Conservation (phyloP, 495 filamentous ascomycete species). For the Apiosordaria backusii region DNA sequence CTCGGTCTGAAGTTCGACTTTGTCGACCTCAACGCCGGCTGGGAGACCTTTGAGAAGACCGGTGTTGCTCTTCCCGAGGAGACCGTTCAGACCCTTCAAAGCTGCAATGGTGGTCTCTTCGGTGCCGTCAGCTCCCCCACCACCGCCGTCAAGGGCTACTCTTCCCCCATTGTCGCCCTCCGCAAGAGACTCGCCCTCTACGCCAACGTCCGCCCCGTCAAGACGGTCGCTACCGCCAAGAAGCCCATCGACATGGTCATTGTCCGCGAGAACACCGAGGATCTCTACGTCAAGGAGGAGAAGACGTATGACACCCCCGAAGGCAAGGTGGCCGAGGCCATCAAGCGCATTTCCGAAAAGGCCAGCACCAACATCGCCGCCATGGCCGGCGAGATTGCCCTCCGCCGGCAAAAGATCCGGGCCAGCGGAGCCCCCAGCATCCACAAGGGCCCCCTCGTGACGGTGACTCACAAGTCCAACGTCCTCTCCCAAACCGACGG, state of each 20-base stretch:
- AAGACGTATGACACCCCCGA: slow-evolving; percentile 66
- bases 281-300: slow-evolving; percentile 98
- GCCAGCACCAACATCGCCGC: slow-evolving; percentile 80
- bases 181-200: slow-evolving; percentile 93
- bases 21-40: slow-evolving; percentile 86
- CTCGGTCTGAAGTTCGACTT: slow-evolving; percentile 90
- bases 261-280: slow-evolving; percentile 97
- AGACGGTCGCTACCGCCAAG: slow-evolving; percentile 61
- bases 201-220: slow-evolving; percentile 96
- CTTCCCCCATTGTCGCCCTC: slow-evolving; percentile 92
- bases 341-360: slow-evolving; percentile 89
- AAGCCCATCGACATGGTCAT: slow-evolving; percentile 92
- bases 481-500: slow-evolving; percentile 96
- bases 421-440: slow-evolving; percentile 45
- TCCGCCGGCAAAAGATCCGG: slow-evolving; percentile 79
- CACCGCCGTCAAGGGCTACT: slow-evolving; percentile 87
- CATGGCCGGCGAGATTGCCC: slow-evolving; percentile 92
- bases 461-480: slow-evolving; percentile 98
- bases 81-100: slow-evolving; percentile 81
- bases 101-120: slow-evolving; percentile 95
- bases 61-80: slow-evolving; percentile 83
- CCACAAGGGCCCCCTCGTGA: slow-evolving; percentile 72
- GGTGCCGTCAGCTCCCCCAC: slow-evolving; percentile 93
- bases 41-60: slow-evolving; percentile 83
- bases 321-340: slow-evolving; percentile 90